Evolutionary conservation across 2,329 filamentous ascomycete genomes (phyloP), one percentile per base, ranked within the genome.

Genomic region (Phaeomoniella chlamydospora): DNA sequence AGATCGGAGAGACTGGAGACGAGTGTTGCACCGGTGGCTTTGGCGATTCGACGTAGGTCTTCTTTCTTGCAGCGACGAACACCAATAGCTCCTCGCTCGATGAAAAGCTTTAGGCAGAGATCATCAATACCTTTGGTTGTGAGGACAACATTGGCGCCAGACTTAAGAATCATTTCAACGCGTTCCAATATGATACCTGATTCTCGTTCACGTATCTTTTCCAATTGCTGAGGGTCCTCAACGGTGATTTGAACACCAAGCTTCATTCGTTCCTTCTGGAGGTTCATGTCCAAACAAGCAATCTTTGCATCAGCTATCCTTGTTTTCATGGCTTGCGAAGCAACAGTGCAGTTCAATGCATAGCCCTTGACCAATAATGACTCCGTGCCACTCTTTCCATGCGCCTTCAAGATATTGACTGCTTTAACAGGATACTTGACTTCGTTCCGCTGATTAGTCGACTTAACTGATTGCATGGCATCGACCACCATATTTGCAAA

Each of bases 251-350:
- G 88, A 41, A 98, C 90, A 47, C 90, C 90, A 40, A 98, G 68
- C 73, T 98, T 96, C 90, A 98, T 96, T 49, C 88, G 75, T 69
- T 96, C 88, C 68, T 98, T 98, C 56, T 96, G 88, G 51, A 98
- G 61, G 62, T 98, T 98, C 75, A 98, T 96, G 57, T 98, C 90
- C 42, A 98, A 64, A 50, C 88, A 80, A 34, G 90, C 90, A 59
- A 98, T 98, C 69, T 93, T 96, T 46, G 90, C 90, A 59, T 96
- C 87, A 36, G 74, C 74, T 56, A 98, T 75, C 49, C 82, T 75
- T 18, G 90, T 98, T 50, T 77, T 85, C 90, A 98, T 98, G 32
- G 90, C 90, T 62, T 98, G 90, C 38, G 87, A 94, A 37, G 90
- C 90, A 40, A 98, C 87, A 26, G 90, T 98, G 70, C 90, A 98